Conservation (phyloP, 495 filamentous ascomycete genomes). For the Podospora pseudoanserina region DNA sequence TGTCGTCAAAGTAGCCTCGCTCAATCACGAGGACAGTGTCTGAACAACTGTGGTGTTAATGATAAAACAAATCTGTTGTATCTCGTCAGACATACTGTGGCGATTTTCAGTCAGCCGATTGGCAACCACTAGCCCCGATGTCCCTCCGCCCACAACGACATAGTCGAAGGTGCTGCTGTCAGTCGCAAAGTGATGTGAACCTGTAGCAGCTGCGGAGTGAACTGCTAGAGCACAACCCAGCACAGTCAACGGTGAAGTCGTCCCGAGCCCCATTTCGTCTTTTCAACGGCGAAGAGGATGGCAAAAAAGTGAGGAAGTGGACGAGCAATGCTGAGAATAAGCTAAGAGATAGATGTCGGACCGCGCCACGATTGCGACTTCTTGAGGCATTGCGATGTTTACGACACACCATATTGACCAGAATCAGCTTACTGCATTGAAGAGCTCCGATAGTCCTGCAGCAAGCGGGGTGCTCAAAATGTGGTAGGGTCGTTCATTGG, state of each 20-base stretch:
- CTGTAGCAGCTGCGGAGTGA: not conserved
- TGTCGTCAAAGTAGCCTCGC: slow-evolving; percentile 29
- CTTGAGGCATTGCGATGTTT: not conserved
- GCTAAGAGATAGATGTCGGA: not conserved
- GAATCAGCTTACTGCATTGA: not conserved
- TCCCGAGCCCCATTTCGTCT: not conserved
- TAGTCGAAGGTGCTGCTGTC: slow-evolving; percentile 31
- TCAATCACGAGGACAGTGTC: slow-evolving; percentile 49
- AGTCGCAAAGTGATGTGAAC: not conserved
- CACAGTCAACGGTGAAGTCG: not conserved
- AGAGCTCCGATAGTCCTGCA: not conserved
- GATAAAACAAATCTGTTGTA: not conserved
- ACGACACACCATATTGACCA: not conserved
- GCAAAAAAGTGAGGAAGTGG: not conserved
- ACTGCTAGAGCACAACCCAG: not conserved
- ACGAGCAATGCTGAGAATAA: not conserved
- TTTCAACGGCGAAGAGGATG: not conserved
- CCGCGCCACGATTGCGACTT: not conserved
- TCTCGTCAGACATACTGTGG: slow-evolving; percentile 18
- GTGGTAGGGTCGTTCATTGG: slow-evolving; percentile 3
- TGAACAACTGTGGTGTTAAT: not conserved
- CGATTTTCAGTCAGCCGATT: slow-evolving; percentile 42
- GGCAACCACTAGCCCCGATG: slow-evolving; percentile 45
- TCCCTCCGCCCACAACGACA: slow-evolving; percentile 41
- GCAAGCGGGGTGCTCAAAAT: not conserved